Conservation (phyloP, 768 basidiomycete genomes). For the Megacollybia marginata region DNA sequence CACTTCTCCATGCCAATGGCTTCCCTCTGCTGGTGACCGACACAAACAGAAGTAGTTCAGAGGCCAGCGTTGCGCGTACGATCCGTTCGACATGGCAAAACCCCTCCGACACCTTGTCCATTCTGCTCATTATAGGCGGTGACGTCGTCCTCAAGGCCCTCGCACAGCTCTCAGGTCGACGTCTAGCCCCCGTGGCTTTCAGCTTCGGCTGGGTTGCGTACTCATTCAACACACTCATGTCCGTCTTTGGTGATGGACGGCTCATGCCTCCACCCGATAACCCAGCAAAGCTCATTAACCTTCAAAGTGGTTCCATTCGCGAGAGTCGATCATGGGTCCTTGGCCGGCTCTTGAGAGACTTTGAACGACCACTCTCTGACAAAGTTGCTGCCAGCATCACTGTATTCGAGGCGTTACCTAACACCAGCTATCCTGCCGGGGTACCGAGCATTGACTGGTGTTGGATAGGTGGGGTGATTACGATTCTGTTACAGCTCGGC, state of each 20-base stretch:
- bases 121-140: slow-evolving; percentile 23
- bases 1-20: too few relatives aligned
- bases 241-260: slow-evolving; percentile 14
- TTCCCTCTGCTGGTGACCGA: too few relatives aligned
- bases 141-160: slow-evolving; percentile 22
- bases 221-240: slow-evolving; percentile 16
- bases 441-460: slow-evolving; percentile 19
- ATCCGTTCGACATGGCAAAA: slow-evolving; percentile 12
- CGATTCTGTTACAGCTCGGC: slow-evolving; percentile 18
- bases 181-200: slow-evolving; percentile 22
- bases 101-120: slow-evolving; percentile 17
- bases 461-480: slow-evolving; percentile 15
- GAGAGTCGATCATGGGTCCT: slow-evolving; percentile 20
- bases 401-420: slow-evolving; percentile 10
- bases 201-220: slow-evolving; percentile 27
- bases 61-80: too few relatives aligned
- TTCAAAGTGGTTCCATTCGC: slow-evolving; percentile 15
- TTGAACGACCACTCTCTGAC: slow-evolving; percentile 5
- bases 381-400: slow-evolving; percentile 12
- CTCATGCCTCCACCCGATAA: slow-evolving; percentile 20
- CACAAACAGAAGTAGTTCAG: too few relatives aligned
- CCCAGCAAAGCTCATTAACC: slow-evolving; percentile 11
- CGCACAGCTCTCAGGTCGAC: slow-evolving; percentile 15
- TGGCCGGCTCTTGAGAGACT: slow-evolving; percentile 20
- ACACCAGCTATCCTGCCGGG: slow-evolving; percentile 6